A percentile compares a stretch with the other conserved stretches of the same genome.
These are phyloP conservation scores for Tolypocladium amazonense DNA, from an alignment of 2,329 filamentous ascomycete genomes.

Conservation along the genomic window DNA sequence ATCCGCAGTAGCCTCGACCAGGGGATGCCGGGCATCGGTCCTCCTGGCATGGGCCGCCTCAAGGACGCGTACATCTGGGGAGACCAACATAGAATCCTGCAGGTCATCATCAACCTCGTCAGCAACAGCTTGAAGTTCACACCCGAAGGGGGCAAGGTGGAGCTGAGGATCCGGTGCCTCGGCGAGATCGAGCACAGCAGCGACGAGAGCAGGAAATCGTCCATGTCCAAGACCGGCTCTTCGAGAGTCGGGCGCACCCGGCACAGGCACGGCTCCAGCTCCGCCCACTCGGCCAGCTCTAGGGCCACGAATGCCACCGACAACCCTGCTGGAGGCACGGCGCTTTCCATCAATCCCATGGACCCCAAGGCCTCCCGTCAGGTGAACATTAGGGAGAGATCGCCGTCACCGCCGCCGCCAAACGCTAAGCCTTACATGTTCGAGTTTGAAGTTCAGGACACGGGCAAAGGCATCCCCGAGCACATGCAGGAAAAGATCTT, in stretches of 20 bases:
- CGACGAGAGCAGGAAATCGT: slow-evolving; percentile 41
- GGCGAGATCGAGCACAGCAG: slow-evolving; percentile 40
- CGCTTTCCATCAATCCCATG: slow-evolving; percentile 51
- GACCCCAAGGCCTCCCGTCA: slow-evolving; percentile 42
- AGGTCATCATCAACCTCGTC: slow-evolving; percentile 89
- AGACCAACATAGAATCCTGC: slow-evolving; percentile 83
- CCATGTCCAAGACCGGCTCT: slow-evolving; percentile 34
- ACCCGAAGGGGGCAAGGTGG: slow-evolving; percentile 62
- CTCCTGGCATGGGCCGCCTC: slow-evolving; percentile 54
- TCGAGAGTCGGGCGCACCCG: slow-evolving; percentile 29
- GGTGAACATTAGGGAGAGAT: slow-evolving; percentile 40
- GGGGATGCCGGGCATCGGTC: slow-evolving; percentile 48
- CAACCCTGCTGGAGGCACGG: slow-evolving; percentile 31
- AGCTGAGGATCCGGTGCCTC: slow-evolving; percentile 64
- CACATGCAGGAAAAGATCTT: slow-evolving; percentile 75
- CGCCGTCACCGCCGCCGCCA: slow-evolving; percentile 48
- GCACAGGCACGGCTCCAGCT: slow-evolving; percentile 31
- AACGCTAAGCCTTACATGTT: slow-evolving; percentile 61
- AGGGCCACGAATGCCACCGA: slow-evolving; percentile 18
- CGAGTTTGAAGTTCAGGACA: slow-evolving; percentile 83
- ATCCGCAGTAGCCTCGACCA: slow-evolving; percentile 9
- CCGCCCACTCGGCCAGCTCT: slow-evolving; percentile 40
- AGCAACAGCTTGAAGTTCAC: slow-evolving; percentile 92
- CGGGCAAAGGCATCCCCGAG: slow-evolving; percentile 73
- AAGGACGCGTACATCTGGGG: slow-evolving; percentile 86